Evolutionary conservation across 2,329 filamentous ascomycete species (phyloP), one percentile per base, ranked within the genome.

Genomic region (Fusarium illudens): DNA sequence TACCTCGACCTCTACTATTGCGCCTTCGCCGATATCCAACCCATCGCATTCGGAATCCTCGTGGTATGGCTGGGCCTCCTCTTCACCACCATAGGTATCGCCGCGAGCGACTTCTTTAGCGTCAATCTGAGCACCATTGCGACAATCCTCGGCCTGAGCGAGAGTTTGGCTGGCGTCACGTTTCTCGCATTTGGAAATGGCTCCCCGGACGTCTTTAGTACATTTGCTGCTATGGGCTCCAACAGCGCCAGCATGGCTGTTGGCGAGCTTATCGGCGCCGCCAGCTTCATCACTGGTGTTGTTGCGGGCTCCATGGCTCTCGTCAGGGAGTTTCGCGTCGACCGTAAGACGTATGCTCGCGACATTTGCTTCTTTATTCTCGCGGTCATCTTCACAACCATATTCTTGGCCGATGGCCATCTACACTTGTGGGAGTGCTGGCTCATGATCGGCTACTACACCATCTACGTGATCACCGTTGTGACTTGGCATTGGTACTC

Each of bases 101-200:
- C 96, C 13, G 96, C 96, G 20, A 97, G 94, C 79, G 96, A 99
- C 81, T 99, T 99, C 83, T 96, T 99, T 81, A 98, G 94, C 80
- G 89, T 98, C 81, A 97, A 99, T 76, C 86, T 99, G 32, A 96
- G 92, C 79, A 98, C 96, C 12, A 96, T 99, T 72, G 90, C 96
- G 20, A 90, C 86, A 59, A 89, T 97, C 54, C 84, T 98, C 27
- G 94, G 95, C 19, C 90, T 99, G 83, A 97, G 94, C 78, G 94
- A 99, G 82, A 98, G 93, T 78, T 86, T 99, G 79, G 94, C 96
- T 0, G 96, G 96, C 33, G 96, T 99, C 27, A 99, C 96, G 0
- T 97, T 99, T 74, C 82, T 99, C 54, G 96, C 96, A 9, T 96
- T 99, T 79, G 96, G 96, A 68, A 99, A 99, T 82, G 96, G 96